Evolutionary conservation across 306 rosid species (phyloP), one percentile per base, ranked within the genome.

Genomic region (Astragalus membranaceus): DNA sequence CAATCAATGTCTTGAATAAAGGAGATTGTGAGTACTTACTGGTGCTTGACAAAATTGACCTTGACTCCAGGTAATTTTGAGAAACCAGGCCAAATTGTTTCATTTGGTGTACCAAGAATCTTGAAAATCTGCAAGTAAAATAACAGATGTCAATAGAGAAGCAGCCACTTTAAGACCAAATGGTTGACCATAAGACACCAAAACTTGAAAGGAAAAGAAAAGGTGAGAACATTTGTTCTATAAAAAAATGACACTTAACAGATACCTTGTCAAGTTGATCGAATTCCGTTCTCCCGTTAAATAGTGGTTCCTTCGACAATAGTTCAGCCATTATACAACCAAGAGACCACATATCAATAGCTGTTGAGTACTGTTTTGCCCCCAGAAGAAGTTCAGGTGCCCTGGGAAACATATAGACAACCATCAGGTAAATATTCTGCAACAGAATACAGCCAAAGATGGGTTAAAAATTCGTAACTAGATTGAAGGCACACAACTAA

Each of bases 301-400:
- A 95, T 3, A 95, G 77, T 4, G 99, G 96, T 63, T 91, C 96
- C 85, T 89, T 95, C 43, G 99, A 89, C 75, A 95, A 81, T 73
- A 95, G 77, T 74, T 95, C 99, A 43, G 96, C 99, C 99, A 95
- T 95, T 76, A 95, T 95, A 79, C 99, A 95, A 60, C 99, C 99
- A 74, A 95, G 75, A 15, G 99, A 95, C 99, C 99, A 95, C 97
- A 91, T 89, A 79, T 95, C 99, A 16, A 95, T 87, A 6, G 99
- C 91, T 32, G 99, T 95, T 20, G 99, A 91, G 79, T 95, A 95
- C 84, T 85, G 89, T 68, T 76, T 91, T 48, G 85, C 76, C 77
- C 99, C 99, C 78, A 95, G 69, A 53, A 95, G 88, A 71, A 95
- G 96, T 78, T 95, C 99, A 10, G 99, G 99, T 63, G 99, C 95